Percentiles rank a stretch among this genome's conserved stretches.
Evolutionary conservation across 306 rosid species (phyloP).

Genomic region (Vigna angularis): DNA sequence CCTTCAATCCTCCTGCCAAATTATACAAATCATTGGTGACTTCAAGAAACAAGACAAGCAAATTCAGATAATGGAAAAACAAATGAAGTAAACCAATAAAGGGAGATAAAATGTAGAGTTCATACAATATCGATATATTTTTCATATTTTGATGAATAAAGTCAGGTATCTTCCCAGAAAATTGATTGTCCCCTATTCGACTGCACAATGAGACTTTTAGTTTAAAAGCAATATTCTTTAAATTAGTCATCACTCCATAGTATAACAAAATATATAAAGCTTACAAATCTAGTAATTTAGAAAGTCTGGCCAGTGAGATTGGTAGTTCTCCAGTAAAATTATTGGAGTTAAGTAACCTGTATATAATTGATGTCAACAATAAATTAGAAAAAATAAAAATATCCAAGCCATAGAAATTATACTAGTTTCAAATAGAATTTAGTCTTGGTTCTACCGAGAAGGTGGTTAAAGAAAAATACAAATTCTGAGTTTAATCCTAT

Average conservation of each 20-base stretch:
- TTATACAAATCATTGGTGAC: conserved; percentile 5
- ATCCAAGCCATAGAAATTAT: not conserved
- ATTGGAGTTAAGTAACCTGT: conserved; percentile 67
- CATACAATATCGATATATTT: conserved; percentile 55
- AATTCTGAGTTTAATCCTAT: too few relatives aligned
- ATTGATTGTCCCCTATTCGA: conserved; percentile 58
- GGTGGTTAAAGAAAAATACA: too few relatives aligned
- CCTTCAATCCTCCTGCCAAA: conserved; percentile 23
- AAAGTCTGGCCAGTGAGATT: conserved; percentile 53
- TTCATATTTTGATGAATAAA: conserved; percentile 65
- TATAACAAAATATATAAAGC: conserved; percentile 19
- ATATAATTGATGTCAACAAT: not conserved
- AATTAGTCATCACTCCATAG: not conserved
- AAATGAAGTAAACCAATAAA: not conserved
- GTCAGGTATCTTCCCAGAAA: conserved; percentile 71
- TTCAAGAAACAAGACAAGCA: not conserved
- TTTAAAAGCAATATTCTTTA: not conserved
- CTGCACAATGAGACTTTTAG: conserved; percentile 39
- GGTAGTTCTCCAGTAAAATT: conserved; percentile 75
- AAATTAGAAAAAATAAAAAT: not conserved
- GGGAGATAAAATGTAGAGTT: not conserved
- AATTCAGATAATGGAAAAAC: conserved; percentile 27
- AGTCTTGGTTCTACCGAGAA: too few relatives aligned
- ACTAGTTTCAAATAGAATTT: not conserved
- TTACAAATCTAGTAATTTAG: conserved; percentile 58